Base-by-base conservation (phyloP, 352 stramenopile genomes). In the Pythium periplocum region DNA sequence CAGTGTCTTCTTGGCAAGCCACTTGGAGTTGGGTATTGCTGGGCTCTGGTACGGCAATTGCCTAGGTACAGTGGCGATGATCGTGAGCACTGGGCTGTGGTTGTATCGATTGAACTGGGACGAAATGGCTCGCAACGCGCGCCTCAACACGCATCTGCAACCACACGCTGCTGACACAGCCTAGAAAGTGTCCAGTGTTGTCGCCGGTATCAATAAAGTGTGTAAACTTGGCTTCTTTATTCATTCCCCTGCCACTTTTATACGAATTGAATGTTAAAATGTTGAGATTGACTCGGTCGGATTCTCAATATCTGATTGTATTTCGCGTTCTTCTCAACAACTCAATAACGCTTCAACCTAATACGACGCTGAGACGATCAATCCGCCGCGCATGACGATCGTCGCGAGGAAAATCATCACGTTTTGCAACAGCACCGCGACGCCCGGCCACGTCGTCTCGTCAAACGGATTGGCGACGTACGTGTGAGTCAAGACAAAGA, bases 11-110 rank as follows among this genome's bases (percentile, higher is more conserved):
- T 71, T 89, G 41, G 75, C 71, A 2, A 66, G 84, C 45, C 44
- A 73, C 32, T 67, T 74, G 8, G 40, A 83, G 32, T 45, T 67
- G 10, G 78, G 78, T 6, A 71, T 89, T 53, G 50, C 79, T 0
- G 80, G 80, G 0, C 65, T 91, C 4, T 91, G 80, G 80, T 68
- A 74, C 47, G 80, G 80, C 2, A 73, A 87, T 45, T 72, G 86
- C 59, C 59, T 66, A 10, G 52, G 62, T 30, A 42, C 68, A 42
- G 11, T 38, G 30, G 36, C 57, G 31, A 53, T 62, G 42, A 58
- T 69, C 46, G 26, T 46, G 32, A 43, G 51, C 35, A 45, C 45
- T 2, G 30, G 45, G 31, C 36, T 62, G 48, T 66, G 66, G 64
- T 9, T 67, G 36, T 55, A 52, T 38, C 48, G 69, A 57, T 17